phyloP scores from a whole-genome alignment of 768 basidiomycete species.

The Russula earlei region DNA sequence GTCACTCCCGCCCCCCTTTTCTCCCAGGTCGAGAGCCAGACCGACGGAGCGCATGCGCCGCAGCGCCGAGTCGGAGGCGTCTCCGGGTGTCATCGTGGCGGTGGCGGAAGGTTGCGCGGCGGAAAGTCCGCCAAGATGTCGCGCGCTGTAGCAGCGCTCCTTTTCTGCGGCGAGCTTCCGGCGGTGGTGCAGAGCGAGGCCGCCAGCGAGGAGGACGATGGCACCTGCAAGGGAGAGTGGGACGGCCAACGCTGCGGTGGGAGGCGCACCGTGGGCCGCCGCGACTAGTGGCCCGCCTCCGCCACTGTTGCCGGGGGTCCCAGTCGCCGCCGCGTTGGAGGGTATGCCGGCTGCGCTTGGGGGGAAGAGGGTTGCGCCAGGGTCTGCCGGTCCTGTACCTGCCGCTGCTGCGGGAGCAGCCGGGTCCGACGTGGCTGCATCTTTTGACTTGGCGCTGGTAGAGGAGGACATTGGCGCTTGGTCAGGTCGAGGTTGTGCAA shows the following conservation, averaged over 20 bases:
- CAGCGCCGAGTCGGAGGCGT: not conserved
- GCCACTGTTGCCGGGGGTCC: not conserved
- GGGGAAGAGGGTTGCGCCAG: not conserved
- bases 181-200: conserved; percentile 24
- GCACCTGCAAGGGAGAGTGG: conserved; percentile 27
- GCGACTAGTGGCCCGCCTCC: conserved; percentile 18
- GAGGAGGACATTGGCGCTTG: conserved; percentile 2
- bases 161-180: conserved; percentile 20
- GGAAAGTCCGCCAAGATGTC: not conserved
- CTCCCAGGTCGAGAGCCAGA: not conserved
- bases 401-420: not conserved
- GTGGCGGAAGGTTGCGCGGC: not conserved
- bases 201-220: conserved; percentile 24
- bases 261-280: conserved; percentile 21
- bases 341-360: conserved; percentile 1
- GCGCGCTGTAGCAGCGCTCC: conserved; percentile 17
- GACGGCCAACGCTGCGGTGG: conserved; percentile 28
- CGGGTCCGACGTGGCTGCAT: not conserved
- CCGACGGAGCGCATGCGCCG: not conserved
- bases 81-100: not conserved
- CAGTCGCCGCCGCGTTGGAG: not conserved
- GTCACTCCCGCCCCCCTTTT: not conserved
- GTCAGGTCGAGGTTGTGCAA: not conserved
- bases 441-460: not conserved
- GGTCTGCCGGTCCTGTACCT: not conserved